A percentile compares a stretch with the other conserved stretches of the same genome.
Conservation (phyloP, 192 early-diverging fungal genomes). For the Coemansia sp. region DNA sequence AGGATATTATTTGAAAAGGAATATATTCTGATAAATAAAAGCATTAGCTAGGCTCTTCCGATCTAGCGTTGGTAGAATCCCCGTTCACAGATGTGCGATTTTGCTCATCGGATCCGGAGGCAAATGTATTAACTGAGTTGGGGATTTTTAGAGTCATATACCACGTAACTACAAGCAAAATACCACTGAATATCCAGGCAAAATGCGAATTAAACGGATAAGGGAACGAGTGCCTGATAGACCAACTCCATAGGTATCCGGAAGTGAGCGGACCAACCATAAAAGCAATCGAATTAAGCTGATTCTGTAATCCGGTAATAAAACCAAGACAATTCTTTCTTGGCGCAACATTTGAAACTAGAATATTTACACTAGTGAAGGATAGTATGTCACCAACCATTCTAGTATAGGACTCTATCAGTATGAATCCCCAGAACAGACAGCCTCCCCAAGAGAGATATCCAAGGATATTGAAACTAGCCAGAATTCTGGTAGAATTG, state of each 20-base stretch:
- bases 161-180: slow-evolving; percentile 1
- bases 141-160: slow-evolving; percentile 17
- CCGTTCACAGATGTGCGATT: too few relatives aligned
- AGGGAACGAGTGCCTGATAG: too few relatives aligned
- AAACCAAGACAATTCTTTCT: too few relatives aligned
- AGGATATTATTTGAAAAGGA: too few relatives aligned
- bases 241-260: too few relatives aligned
- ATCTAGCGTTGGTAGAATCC: too few relatives aligned
- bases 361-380: slow-evolving; percentile 39
- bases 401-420: slow-evolving; percentile 16
- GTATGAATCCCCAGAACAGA: slow-evolving; percentile 30
- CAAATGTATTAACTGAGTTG: slow-evolving; percentile 32
- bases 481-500: neutral
- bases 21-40: too few relatives aligned
- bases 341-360: too few relatives aligned
- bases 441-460: neutral
- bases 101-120: slow-evolving; percentile 7
- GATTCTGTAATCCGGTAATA: slow-evolving; percentile 36
- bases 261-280: slow-evolving; percentile 36
- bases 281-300: slow-evolving; percentile 10
- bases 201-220: too few relatives aligned
- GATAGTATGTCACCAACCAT: slow-evolving; percentile 21
- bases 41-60: too few relatives aligned
- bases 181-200: slow-evolving; percentile 27
- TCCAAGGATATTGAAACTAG: slow-evolving; percentile 36